phyloP scores from a whole-genome alignment of 352 stramenopile genomes.

The Globisporangium viniferum region DNA sequence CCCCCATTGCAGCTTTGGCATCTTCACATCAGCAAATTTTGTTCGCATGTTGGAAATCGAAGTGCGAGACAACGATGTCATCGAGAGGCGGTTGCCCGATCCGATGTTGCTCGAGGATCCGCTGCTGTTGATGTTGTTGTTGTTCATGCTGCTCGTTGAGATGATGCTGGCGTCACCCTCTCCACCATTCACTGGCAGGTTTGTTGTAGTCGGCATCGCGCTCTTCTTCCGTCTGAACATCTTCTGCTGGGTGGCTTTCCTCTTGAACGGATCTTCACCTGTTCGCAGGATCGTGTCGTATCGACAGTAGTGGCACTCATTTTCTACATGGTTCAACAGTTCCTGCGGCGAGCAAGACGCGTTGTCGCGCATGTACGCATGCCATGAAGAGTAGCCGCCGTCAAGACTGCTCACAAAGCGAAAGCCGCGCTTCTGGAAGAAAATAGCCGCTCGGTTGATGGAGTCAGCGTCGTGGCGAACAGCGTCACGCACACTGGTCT shows the following conservation, averaged over 20 bases:
- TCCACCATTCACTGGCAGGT: slow-evolving; percentile 68
- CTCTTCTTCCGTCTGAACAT: slow-evolving; percentile 54
- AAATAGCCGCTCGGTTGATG: slow-evolving; percentile 73
- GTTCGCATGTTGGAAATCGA: slow-evolving; percentile 53
- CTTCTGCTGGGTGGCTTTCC: slow-evolving; percentile 35
- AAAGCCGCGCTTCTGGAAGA: slow-evolving; percentile 83
- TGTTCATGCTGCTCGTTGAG: slow-evolving; percentile 48
- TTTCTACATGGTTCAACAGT: slow-evolving; percentile 61
- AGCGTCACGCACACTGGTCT: slow-evolving; percentile 73
- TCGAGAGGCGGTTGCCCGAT: slow-evolving; percentile 30
- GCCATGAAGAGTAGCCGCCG: slow-evolving; percentile 77
- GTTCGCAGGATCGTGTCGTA: slow-evolving; percentile 74
- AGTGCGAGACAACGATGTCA: slow-evolving; percentile 41
- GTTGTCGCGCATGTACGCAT: slow-evolving; percentile 79
- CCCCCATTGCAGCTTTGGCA: slow-evolving; percentile 59
- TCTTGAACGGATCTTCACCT: slow-evolving; percentile 60
- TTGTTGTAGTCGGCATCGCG: slow-evolving; percentile 65
- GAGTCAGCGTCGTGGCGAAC: slow-evolving; percentile 62
- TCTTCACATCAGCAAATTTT: slow-evolving; percentile 64
- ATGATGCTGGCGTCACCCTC: slow-evolving; percentile 68
- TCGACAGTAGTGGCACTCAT: slow-evolving; percentile 74
- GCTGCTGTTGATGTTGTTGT: slow-evolving; percentile 24
- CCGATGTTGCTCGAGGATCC: slow-evolving; percentile 18
- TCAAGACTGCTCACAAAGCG: slow-evolving; percentile 79
- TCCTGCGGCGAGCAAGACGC: slow-evolving; percentile 53